Base-by-base conservation (phyloP, 2,329 filamentous ascomycete genomes). In the Ascochyta lentis region DNA sequence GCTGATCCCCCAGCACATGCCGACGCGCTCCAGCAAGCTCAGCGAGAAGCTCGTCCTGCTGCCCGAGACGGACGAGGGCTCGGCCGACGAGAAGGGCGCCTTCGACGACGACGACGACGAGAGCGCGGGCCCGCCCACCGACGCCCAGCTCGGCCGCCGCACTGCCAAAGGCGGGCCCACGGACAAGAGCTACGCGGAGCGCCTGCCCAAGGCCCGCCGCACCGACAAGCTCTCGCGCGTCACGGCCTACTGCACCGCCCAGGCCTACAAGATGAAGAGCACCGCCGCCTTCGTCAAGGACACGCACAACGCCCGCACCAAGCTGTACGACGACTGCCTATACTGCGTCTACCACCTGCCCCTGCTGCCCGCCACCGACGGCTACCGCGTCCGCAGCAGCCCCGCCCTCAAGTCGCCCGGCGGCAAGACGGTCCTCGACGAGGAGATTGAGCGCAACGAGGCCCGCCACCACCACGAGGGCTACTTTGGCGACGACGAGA, bases 1-100 rank as follows among this genome's bases (percentile, higher is more conserved):
- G 78, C 74, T 85, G 42, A 78, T 82, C 0, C 82, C 83, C 47
- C 80, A 83, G 50, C 82, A 86, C 61, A 81, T 97, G 63, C 95
- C 94, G 0, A 89, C 91, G 6, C 86, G 95, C 49, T 96, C 92
- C 34, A 96, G 92, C 26, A 97, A 98, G 76, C 89, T 96, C 61
- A 96, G 91, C 75, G 92, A 98, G 79, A 98, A 98, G 78, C 82
- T 99, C n/a, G 95, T 99, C 0, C 81, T 98, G 33, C 83, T 99
- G 13, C 95, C 95, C 0, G 94, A 97, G 71, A 89, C 92, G 1
- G 79, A 82, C 50, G 76, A 77, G 13, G 78, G 80, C 43, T 84
- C 84, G 4, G 75, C 75, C 12, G 80, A 82, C 42, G 84, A 85
- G 9, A 85, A 86, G 34, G 74, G 80, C 34, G 77, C 79, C 19